Conservation (phyloP, 371 early-diverging fungal species). For the Chytridiales sp. region DNA sequence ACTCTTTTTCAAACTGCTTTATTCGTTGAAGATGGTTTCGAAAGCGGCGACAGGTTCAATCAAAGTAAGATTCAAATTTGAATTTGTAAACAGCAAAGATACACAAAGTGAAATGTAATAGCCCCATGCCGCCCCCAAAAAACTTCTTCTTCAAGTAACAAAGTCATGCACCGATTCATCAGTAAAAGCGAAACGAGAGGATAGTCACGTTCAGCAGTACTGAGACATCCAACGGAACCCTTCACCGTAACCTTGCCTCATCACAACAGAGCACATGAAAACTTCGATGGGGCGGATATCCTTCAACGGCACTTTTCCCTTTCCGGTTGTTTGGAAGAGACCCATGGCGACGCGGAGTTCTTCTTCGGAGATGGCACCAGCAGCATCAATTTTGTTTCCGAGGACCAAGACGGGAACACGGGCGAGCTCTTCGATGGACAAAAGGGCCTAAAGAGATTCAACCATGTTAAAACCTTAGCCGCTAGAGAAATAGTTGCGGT, state of each 20-base stretch:
- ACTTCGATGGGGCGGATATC: slow-evolving; percentile 95
- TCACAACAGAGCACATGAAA: slow-evolving; percentile 97
- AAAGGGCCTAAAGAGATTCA: slow-evolving; percentile 64
- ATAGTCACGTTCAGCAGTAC: not conserved
- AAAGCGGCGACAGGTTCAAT: no score
- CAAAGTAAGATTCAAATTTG: no score
- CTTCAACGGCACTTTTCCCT: slow-evolving; percentile 90
- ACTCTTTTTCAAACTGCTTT: no score
- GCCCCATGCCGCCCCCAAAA: not conserved
- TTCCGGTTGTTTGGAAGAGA: slow-evolving; percentile 94
- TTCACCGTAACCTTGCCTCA: slow-evolving; percentile 97
- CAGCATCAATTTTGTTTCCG: slow-evolving; percentile 97
- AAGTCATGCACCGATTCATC: not conserved
- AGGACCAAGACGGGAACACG: slow-evolving; percentile 92
- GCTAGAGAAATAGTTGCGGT: not conserved
- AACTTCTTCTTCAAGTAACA: no score
- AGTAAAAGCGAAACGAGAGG: not conserved
- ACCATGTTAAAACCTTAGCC: not conserved
- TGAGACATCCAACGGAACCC: slow-evolving; percentile 58
- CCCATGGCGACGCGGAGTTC: slow-evolving; percentile 83
- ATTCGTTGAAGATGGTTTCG: no score
- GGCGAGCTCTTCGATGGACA: slow-evolving; percentile 88
- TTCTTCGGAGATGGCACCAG: slow-evolving; percentile 93
- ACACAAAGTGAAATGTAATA: not conserved
- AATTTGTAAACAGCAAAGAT: no score